A percentile compares a stretch with the other conserved stretches of the same genome.
Conservation (phyloP, 1,139 yeast species). For the Kodamaea sp. region DNA sequence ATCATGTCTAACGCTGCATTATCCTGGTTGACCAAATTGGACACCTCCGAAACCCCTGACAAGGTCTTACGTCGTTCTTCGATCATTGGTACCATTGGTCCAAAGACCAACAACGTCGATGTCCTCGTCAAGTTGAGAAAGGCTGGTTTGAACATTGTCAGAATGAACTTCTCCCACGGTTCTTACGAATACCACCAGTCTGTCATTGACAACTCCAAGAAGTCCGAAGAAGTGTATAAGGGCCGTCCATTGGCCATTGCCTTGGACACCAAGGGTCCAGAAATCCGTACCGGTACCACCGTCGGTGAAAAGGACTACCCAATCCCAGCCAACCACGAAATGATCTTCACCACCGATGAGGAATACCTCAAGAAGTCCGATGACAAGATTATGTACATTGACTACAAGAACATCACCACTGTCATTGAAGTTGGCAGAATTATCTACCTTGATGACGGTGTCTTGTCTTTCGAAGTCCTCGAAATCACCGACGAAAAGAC, state of each 20-base stretch:
- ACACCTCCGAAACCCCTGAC: conserved; percentile 78
- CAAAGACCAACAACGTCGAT: conserved; percentile 92
- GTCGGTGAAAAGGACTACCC: conserved; percentile 75
- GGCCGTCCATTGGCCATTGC: conserved; percentile 99
- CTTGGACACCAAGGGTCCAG: conserved; percentile 99
- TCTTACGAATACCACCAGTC: conserved; percentile 95
- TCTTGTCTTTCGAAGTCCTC: conserved; percentile 87
- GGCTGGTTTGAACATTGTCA: conserved; percentile 95
- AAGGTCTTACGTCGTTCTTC: conserved; percentile 90
- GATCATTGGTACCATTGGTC: conserved; percentile 97
- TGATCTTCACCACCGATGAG: conserved; percentile 91
- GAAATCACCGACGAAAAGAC: conserved; percentile 78
- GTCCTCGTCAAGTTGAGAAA: conserved; percentile 84
- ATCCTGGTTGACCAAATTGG: conserved; percentile 81
- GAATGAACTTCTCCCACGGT: conserved; percentile 99
- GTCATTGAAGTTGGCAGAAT: conserved; percentile 85
- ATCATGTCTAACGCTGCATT: conserved; percentile 32
- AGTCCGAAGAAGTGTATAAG: conserved; percentile 84
- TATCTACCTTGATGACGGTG: conserved; percentile 97
- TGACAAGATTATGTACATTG: conserved; percentile 82
- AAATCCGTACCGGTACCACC: conserved; percentile 98
- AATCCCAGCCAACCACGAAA: conserved; percentile 81
- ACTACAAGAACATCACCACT: conserved; percentile 94
- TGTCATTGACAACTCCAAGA: conserved; percentile 93
- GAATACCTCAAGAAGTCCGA: conserved; percentile 70